Conservation (phyloP, 176 grass and related monocot genomes). For the Bonia amplexicaulis region DNA sequence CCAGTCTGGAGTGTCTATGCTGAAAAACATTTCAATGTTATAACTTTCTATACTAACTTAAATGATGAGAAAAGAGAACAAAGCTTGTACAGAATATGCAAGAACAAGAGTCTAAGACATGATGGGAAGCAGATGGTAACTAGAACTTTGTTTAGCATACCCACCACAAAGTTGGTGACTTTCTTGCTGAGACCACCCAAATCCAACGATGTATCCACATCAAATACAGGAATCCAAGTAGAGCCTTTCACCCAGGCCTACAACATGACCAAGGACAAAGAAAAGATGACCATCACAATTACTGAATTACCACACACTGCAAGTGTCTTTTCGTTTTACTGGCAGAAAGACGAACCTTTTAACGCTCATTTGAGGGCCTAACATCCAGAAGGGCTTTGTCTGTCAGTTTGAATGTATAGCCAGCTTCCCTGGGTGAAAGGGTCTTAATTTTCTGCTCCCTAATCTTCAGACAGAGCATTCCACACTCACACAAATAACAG, state of each 20-base stretch:
- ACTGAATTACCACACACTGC: background rate
- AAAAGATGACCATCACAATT: background rate
- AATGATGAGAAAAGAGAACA: background rate
- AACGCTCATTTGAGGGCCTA: conserved; percentile 70
- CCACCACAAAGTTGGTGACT: conserved; percentile 86
- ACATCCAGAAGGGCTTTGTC: conserved; percentile 88
- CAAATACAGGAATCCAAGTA: conserved; percentile 92
- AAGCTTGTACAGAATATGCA: background rate
- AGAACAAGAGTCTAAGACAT: background rate
- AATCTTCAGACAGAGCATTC: conserved; percentile 58
- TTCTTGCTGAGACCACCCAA: conserved; percentile 57
- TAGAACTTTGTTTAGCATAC: conserved; percentile 35
- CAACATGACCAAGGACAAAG: background rate
- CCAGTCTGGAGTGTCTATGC: background rate
- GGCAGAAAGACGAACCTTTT: conserved; percentile 52
- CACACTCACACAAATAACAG: background rate
- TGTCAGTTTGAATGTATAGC: conserved; percentile 81
- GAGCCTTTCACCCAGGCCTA: conserved; percentile 97
- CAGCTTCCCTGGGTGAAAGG: conserved; percentile 90
- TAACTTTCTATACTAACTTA: background rate
- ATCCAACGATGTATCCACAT: conserved; percentile 53
- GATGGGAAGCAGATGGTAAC: background rate
- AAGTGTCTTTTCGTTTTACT: background rate
- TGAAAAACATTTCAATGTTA: background rate
- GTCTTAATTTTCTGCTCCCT: conserved; percentile 95